Base-by-base conservation (phyloP, 306 rosid genomes). In the Cucurbita maxima region DNA sequence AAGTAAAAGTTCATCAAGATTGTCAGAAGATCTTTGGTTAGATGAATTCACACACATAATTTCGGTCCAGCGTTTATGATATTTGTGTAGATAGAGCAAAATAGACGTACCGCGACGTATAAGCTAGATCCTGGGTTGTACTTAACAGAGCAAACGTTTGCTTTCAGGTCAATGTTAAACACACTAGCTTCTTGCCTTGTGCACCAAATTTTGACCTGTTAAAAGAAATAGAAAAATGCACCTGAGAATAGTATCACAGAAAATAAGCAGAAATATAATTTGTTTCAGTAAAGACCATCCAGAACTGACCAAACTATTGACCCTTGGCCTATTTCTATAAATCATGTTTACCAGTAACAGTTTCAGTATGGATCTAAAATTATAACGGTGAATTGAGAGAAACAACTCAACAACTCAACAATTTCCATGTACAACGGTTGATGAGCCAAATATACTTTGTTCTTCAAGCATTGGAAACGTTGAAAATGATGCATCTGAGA, bases 141-240 rank as follows among this genome's bases (percentile, higher is more conserved):
- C 81, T 93, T 86, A 84, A 93, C 98, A 60, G 93, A 93, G 76
- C 98, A 93, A 76, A 93, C 87, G 80, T 93, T 93, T 60, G 98
- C 98, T 83, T 93, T 93, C 96, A 90, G 87, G 76, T 90, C 87
- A 76, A 93, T 90, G 82, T 84, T 90, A 52, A 82, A 74, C 73
- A 84, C 92, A 37, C 98, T 93, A 75, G 86, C 80, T 83, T 88
- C 98, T 81, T 93, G 92, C 40, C 19, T 67, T 45, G 72, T 67
- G 72, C 72, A 67, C 72, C 72, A 67, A 72, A 90, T 81, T 88
- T 93, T 88, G 78, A 90, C 97, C 98, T 88, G 86, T 56, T 70
- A 22, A 73, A 14, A 57, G 43, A 73, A 43, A 41, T 6, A n/a
- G 38, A 55, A 18, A 38, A 55, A 56, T 73, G 68, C 76, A 73